Conservation (phyloP, 2,329 filamentous ascomycete species). For the Venturiaceae sp. region DNA sequence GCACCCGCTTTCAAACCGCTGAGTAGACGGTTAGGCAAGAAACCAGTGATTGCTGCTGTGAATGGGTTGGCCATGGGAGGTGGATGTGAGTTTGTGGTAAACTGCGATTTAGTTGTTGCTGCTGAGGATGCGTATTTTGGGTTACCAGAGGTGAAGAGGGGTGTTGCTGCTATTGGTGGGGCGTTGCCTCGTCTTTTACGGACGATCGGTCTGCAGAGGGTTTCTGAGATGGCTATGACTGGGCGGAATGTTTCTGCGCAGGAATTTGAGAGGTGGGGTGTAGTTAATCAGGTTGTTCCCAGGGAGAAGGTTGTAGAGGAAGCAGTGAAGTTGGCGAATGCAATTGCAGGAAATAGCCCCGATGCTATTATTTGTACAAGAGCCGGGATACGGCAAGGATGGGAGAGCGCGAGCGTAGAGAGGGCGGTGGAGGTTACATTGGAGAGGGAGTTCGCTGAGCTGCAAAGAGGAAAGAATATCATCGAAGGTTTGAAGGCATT, state of each 20-base stretch:
- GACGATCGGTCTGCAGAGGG: constrained; percentile 62
- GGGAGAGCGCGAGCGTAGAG: constrained; percentile 61
- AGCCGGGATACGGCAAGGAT: constrained; percentile 82
- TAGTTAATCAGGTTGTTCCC: constrained; percentile 73
- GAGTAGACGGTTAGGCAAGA: constrained; percentile 59
- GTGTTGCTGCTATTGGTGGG: constrained; percentile 83
- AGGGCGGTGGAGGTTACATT: too few species aligned
- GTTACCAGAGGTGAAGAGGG: constrained; percentile 93
- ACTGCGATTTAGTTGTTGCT: constrained; percentile 94
- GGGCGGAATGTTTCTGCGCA: constrained; percentile 73
- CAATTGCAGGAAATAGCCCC: constrained; percentile 53
- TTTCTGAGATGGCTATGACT: constrained; percentile 86
- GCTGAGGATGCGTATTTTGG: constrained; percentile 80
- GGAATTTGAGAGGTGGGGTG: constrained; percentile 82
- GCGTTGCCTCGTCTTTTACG: constrained; percentile 53
- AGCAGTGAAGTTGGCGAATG: constrained; percentile 74
- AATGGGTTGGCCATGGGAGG: constrained; percentile 94
- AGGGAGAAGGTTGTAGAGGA: constrained; percentile 76
- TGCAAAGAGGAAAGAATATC: too few species aligned
- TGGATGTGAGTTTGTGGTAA: constrained; percentile 92
- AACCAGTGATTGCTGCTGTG: constrained; percentile 88
- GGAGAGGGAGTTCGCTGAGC: too few species aligned
- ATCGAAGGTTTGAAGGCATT: too few species aligned
- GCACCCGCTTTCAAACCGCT: constrained; percentile 38
- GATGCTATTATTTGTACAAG: constrained; percentile 56